Percentiles rank a stretch among this genome's conserved stretches.
These are phyloP conservation scores for Symbiotaphrina buchneri DNA, from an alignment of 495 filamentous ascomycete genomes.

Conservation along the genomic window DNA sequence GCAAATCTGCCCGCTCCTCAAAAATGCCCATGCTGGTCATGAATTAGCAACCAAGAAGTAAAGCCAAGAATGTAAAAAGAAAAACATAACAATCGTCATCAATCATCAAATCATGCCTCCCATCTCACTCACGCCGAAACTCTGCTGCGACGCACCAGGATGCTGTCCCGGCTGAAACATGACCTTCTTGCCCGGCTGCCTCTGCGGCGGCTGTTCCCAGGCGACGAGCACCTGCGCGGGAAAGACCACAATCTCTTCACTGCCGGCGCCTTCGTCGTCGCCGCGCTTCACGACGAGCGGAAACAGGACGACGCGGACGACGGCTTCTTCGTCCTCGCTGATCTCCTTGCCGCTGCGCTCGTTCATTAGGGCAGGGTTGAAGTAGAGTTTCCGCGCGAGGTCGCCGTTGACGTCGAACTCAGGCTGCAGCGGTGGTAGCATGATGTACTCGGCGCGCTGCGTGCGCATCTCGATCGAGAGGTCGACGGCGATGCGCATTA, in stretches of 20 bases:
- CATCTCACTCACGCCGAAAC: no score
- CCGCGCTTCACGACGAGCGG: conserved; percentile 88
- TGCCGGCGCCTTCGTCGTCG: conserved; percentile 60
- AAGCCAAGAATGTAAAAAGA: no score
- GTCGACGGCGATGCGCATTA: conserved; percentile 62
- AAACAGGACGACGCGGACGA: conserved; percentile 80
- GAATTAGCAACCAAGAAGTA: no score
- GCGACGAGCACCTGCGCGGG: conserved; percentile 81
- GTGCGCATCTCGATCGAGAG: conserved; percentile 92
- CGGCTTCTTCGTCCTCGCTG: conserved; percentile 47
- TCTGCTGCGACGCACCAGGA: no score
- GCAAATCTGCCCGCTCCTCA: no score
- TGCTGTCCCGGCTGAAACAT: no score
- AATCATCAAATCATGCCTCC: no score
- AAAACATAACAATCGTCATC: no score
- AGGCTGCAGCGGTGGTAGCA: conserved; percentile 87
- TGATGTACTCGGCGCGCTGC: conserved; percentile 87
- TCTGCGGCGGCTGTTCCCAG: conserved; percentile 8
- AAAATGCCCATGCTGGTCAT: no score
- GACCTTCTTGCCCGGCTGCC: conserved; percentile 20
- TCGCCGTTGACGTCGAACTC: conserved; percentile 89
- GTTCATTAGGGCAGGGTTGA: conserved; percentile 84
- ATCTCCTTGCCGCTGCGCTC: conserved; percentile 70
- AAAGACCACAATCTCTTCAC: conserved; percentile 81
- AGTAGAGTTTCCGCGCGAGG: conserved; percentile 54